Base-by-base conservation (phyloP, 164 flowering plant species). In the Magnolia officinalis region DNA sequence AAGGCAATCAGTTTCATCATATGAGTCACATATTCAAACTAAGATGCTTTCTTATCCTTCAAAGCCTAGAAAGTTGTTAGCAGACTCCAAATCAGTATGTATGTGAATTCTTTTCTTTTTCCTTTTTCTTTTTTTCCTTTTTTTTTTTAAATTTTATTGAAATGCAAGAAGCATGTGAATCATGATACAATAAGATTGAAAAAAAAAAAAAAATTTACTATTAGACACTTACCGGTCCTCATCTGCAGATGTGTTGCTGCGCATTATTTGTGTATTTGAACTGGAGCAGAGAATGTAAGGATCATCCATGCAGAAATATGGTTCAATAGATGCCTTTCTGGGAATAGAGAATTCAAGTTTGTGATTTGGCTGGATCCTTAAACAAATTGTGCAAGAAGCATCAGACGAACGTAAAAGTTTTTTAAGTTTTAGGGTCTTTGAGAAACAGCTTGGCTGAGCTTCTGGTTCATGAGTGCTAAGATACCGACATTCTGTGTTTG, bases 381-480 rank as follows among this genome's bases (percentile, higher is more conserved):
- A 72, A 73, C 79, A 82, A 20, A 75, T 73, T 63, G 74, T 80
- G 68, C 86, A 75, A 59, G 83, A 78, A 72, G 79, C 66, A 31
- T 81, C 79, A 9, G 84, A 76, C 3, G 85, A 70, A 72, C 50
- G 75, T 50, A 79, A 78, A 77, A 78, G 86, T 74, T 76, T 81
- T 49, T 75, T 80, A 66, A 81, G 67, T 70, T 81, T 82, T 29
- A 81, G 58, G 52, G 82, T 75, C 80, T 79, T 86, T 49, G 87
- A 81, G 73, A 86, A 86, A 78, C 89, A 91, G 73, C 83, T 80
- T 1, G 86, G 83, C 76, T 84, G 90, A 76, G 50, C 74, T 77
- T 85, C 86, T 2, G 78, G 79, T 73, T 88, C 89, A 31, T 80
- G 81, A 76, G 52, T 58, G 50, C 81, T 65, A 29, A 77, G 75